Evolutionary conservation across 176 grass and related monocot species (phyloP), one percentile per base, ranked within the genome.

Genomic region (Avena insularis): DNA sequence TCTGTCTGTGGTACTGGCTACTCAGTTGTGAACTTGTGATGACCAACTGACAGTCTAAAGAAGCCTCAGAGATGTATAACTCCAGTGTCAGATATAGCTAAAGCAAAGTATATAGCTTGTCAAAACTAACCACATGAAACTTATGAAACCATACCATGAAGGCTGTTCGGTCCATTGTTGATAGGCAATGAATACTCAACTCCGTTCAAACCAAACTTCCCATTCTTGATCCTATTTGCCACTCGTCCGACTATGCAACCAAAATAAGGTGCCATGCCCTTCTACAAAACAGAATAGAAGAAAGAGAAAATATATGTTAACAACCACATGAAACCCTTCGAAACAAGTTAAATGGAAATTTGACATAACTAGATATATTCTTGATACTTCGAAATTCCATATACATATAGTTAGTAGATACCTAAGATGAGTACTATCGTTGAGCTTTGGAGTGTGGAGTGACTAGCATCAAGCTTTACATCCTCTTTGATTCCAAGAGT

Each of bases 231-330:
- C 86, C 96, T 95, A 75, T 95, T 98, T 73, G 96, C 96, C 38
- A 98, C 93, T 38, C 91, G 90, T 29, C 93, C 93, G 88, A 98
- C 96, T 77, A 98, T 95, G 81, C 96, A 95, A n/a, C 93, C 96
- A 92, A 98, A 98, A 67, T 98, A 95, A 38, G 91, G 93, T 38
- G 91, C 65, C 74, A 77, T 54, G 46, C 91, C 93, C 89, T 89
- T 88, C 96, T 94, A 81, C 72, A 66, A 70, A 58, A 77, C 6
- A 81, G 57, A 71, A 65, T 14, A 75, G 9, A 65, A 68, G 33
- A 29, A 71, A 47, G 23, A 53, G 16, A 56, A 77, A 9, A 4
- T 16, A 10, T 19, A 80, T 2, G 71, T 69, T 14, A 40, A 31
- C 12, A 72, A 51, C 19, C 63, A 77, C 63, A 29, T 12, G 43